A percentile compares a stretch with the other conserved stretches of the same genome.
These are phyloP conservation scores for Zygosaccharomyces sapae DNA, from an alignment of 1,139 yeast species.

Conservation along the genomic window DNA sequence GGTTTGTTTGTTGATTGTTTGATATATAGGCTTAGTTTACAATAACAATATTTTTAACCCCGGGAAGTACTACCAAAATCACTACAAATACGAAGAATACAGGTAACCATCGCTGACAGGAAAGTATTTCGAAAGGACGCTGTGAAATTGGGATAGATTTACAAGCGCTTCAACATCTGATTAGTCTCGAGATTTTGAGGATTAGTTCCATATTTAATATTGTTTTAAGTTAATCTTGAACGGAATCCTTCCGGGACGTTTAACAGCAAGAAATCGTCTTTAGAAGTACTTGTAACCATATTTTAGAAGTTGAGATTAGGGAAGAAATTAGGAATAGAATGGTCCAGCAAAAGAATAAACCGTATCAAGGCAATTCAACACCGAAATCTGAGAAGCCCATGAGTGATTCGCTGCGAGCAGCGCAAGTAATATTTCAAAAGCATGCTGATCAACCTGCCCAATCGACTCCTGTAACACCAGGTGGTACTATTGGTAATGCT, in stretches of 20 bases:
- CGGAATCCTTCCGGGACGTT: not conserved
- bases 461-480: conserved; percentile 2
- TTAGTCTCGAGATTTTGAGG: not conserved
- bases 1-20: conserved; percentile 1
- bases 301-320: not conserved
- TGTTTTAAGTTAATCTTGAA: not conserved
- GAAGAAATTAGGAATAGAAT: not conserved
- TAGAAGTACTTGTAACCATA: not conserved
- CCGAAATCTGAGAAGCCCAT: conserved; percentile 12
- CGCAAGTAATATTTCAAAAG: conserved; percentile 21
- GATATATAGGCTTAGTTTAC: not conserved
- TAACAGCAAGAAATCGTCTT: not conserved
- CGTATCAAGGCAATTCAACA: conserved; percentile 11
- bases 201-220: not conserved
- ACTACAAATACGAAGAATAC: not conserved
- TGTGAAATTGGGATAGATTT: not conserved
- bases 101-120: not conserved
- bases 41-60: conserved; percentile 1
- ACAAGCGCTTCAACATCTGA: not conserved
- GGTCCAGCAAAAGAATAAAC: conserved; percentile 13
- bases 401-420: conserved; percentile 21
- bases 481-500: conserved; percentile 3
- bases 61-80: conserved; percentile 1
- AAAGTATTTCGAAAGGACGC: not conserved
- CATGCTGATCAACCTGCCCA: conserved; percentile 11